These are phyloP conservation scores for Fomitopsis pulvina DNA, from an alignment of 768 basidiomycete species.

Conservation along the genomic window DNA sequence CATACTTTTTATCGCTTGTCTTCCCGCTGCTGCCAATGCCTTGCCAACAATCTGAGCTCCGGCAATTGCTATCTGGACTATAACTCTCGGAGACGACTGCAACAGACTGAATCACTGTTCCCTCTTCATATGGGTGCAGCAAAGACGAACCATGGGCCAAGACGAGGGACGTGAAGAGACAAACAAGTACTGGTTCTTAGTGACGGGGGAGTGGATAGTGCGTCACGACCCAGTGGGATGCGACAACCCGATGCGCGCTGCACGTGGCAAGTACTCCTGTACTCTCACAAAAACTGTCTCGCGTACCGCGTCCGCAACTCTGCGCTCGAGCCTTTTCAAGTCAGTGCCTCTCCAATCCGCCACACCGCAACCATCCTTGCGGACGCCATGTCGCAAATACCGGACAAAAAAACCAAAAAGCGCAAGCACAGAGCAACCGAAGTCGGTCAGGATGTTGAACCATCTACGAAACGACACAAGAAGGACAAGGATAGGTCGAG, in stretches of 20 bases:
- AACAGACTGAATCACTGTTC: neutral
- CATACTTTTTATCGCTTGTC: constrained; percentile 91
- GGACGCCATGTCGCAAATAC: constrained; percentile 14
- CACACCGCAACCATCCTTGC: no score
- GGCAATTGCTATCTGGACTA: constrained; percentile 74
- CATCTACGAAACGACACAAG: constrained; percentile 28
- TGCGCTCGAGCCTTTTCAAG: no score
- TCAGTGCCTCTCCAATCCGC: no score
- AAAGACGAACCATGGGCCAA: neutral
- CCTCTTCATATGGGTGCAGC: no score
- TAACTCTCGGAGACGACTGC: constrained; percentile 72
- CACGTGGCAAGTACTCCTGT: constrained; percentile 4
- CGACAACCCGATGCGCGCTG: neutral
- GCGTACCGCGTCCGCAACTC: neutral
- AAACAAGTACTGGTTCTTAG: no score
- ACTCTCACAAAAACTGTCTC: constrained; percentile 17
- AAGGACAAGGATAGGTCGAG: constrained; percentile 24
- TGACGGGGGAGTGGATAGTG: no score
- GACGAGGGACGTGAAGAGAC: no score
- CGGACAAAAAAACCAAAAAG: constrained; percentile 33
- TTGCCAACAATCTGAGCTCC: constrained; percentile 83
- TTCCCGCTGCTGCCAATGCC: constrained; percentile 84
- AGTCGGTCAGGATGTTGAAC: constrained; percentile 12
- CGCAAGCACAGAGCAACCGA: constrained; percentile 36
- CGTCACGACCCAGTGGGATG: no score